A percentile compares a stretch with the other conserved stretches of the same genome.
Conservation (phyloP, 352 stramenopile species). For the Globisporangium yorkense region DNA sequence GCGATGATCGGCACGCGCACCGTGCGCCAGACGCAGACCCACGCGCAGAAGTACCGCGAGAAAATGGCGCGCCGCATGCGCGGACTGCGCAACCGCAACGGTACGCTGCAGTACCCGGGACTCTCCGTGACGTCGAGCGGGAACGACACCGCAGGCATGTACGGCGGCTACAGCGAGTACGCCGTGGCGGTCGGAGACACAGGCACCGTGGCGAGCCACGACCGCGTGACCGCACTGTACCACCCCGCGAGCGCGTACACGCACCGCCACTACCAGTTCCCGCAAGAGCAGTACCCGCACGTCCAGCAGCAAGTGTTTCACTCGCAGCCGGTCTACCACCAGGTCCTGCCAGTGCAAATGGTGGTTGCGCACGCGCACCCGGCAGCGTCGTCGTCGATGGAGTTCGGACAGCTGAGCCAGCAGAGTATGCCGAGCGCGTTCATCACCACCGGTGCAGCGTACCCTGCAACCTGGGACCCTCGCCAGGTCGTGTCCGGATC, state of each 20-base stretch:
- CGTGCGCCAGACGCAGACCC: conserved; percentile 12
- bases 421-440: conserved; percentile 38
- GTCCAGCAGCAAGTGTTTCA: background rate
- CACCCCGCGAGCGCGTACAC: background rate
- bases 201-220: conserved; percentile 4
- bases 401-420: conserved; percentile 34
- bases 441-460: conserved; percentile 22
- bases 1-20: conserved; percentile 20
- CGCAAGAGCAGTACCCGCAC: conserved; percentile 1
- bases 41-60: too few species aligned
- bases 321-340: conserved; percentile 5
- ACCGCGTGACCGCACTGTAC: conserved; percentile 6
- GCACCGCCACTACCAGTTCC: conserved; percentile 4
- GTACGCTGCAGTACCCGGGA: conserved; percentile 10
- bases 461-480: conserved; percentile 24
- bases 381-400: conserved; percentile 14
- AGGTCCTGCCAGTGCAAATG: conserved; percentile 3
- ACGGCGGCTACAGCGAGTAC: background rate
- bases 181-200: background rate
- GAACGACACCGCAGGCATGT: background rate
- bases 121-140: background rate
- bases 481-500: conserved; percentile 8
- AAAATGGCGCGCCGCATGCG: conserved; percentile 7
- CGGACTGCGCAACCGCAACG: conserved; percentile 17
- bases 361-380: background rate